These are phyloP conservation scores for Penicillium samsonianum DNA, from an alignment of 495 filamentous ascomycete species.

Conservation along the genomic window DNA sequence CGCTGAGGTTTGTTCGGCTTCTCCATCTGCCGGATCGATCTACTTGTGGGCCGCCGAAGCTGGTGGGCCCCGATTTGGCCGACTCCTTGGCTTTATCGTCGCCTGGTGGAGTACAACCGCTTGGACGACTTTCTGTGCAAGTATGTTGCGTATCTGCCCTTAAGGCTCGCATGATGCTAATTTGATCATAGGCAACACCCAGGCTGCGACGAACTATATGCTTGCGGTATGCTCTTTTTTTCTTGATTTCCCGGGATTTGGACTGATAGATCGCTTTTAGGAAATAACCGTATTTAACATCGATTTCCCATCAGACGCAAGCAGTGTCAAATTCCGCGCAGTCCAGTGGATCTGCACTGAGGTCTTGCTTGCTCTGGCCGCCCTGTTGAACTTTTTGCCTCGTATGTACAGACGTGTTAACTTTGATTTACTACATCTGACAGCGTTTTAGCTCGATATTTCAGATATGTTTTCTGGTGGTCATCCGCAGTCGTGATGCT, in stretches of 20 bases:
- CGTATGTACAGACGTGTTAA: constrained; percentile 30
- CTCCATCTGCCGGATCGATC: constrained; percentile 57
- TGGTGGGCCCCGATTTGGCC: constrained; percentile 53
- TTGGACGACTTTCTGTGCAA: constrained; percentile 59
- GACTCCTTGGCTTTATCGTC: constrained; percentile 56
- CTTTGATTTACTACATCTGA: constrained; percentile 8
- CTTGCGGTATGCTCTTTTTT: constrained; percentile 41
- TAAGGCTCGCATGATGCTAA: constrained; percentile 5
- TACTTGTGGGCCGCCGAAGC: constrained; percentile 60
- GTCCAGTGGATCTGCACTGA: constrained; percentile 56
- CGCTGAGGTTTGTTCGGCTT: constrained; percentile 58
- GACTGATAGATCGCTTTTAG: constrained; percentile 19
- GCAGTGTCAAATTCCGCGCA: constrained; percentile 51
- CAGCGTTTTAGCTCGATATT: constrained; percentile 36
- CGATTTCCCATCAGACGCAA: constrained; percentile 49
- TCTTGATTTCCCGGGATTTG: not conserved
- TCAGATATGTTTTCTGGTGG: constrained; percentile 49
- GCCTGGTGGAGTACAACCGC: constrained; percentile 63
- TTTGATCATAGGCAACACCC: constrained; percentile 43
- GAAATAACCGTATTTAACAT: constrained; percentile 57
- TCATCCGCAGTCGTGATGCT: constrained; percentile 52
- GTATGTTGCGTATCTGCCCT: constrained; percentile 11
- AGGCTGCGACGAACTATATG: constrained; percentile 56
- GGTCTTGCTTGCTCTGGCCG: constrained; percentile 47
- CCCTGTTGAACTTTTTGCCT: constrained; percentile 47